Evolutionary conservation across 371 early-diverging fungal genomes (phyloP), one percentile per base, ranked within the genome.

Genomic region (Amoeboradix gromovi): DNA sequence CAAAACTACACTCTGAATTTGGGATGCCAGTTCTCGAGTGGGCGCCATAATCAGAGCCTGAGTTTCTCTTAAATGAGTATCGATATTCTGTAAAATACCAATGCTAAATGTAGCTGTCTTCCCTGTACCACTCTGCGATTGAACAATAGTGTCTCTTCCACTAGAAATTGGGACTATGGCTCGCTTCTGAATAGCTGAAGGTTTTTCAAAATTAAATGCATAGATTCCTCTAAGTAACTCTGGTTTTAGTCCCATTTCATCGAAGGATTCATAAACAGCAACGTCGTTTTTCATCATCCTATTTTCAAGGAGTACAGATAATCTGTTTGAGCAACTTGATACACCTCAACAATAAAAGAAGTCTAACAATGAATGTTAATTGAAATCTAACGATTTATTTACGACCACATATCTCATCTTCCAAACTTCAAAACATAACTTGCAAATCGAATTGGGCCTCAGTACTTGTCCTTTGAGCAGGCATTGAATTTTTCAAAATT

Each of bases 31-130:
- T 80, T 99, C 99, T 71, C 98, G 86, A 65, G 97, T 85, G 29
- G 98, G 98, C 0, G 96, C 91, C 69, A 99, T 74, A 75, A 94
- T 91, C 66, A 99, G 75, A 0, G 91, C 95, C 83, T 94, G 86
- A 0, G 80, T 71, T 66, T 71, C 32, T 48, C 72, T 32, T 2
- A 69, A 29, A 0, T 67, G 32, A 28, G 22, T 29, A 31, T 73
- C 70, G 30, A 73, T 32, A 16, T 65, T 68, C 29, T 67, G 30
- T 27, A 77, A 69, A 22, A 75, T 70, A 1, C 74, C 70, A 29
- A 72, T 31, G 31, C 75, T 69, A 70, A 74, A 76, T 17, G 98
- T 96, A 0, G 97, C 95, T 5, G 99, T 98, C 78, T 98, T 98
- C 66, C 98, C 96, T 0, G 94, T 91, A 68, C 81, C 80, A 65